phyloP scores from a whole-genome alignment of 2,329 filamentous ascomycete genomes.

The Fusarium sp. region DNA sequence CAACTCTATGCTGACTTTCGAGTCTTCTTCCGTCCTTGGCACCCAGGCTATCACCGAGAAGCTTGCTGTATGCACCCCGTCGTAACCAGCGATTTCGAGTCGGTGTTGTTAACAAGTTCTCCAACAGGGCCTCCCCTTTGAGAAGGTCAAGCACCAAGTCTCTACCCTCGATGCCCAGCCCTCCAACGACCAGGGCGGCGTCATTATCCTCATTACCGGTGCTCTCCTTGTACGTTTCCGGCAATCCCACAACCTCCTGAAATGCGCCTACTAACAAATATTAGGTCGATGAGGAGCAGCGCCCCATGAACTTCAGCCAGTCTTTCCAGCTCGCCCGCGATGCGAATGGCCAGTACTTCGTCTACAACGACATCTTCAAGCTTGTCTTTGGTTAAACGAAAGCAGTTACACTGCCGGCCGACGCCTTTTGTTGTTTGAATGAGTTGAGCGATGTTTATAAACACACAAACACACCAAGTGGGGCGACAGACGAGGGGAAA shows the following conservation, averaged over 20 bases:
- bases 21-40: conserved; percentile 74
- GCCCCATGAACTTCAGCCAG: conserved; percentile 91
- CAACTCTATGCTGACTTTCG: conserved; percentile 92
- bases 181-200: conserved; percentile 67
- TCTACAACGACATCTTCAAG: conserved; percentile 96
- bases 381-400: conserved; percentile 71
- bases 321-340: conserved; percentile 84
- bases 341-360: conserved; percentile 74
- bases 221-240: conserved; percentile 73
- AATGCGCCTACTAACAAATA: conserved; percentile 4
- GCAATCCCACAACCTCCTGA: not conserved
- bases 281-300: conserved; percentile 84
- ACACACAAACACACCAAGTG: conserved; percentile 26
- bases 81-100: not conserved
- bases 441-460: conserved; percentile 9
- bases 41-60: conserved; percentile 76
- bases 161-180: conserved; percentile 86
- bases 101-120: conserved; percentile 8
- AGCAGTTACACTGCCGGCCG: not conserved
- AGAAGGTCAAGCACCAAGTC: conserved; percentile 81
- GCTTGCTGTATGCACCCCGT: conserved; percentile 69
- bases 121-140: conserved; percentile 76
- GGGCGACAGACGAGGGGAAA: conserved; percentile 28
- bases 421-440: conserved; percentile 1
- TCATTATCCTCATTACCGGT: conserved; percentile 89